Evolutionary conservation across 495 filamentous ascomycete species (phyloP).

Genomic region (Aspergillus funiculosus): DNA sequence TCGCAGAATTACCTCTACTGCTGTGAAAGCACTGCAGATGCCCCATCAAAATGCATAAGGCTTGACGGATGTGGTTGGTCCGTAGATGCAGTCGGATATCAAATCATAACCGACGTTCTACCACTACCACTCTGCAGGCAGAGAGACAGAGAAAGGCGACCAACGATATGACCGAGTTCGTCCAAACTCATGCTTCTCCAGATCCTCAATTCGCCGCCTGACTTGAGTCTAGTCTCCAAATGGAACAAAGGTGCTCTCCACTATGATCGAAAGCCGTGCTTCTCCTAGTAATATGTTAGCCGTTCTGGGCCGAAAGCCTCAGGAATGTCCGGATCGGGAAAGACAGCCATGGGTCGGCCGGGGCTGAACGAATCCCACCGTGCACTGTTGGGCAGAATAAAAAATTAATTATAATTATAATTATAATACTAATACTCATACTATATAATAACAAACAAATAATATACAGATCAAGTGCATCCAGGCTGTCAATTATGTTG

Average conservation of each 20-base stretch:
- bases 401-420: neutral
- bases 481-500: conserved; percentile 3
- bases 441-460: neutral
- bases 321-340: conserved; percentile 21
- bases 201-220: neutral
- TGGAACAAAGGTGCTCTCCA: neutral
- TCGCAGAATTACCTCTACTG: neutral
- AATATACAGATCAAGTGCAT: neutral
- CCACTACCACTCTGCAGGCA: neutral
- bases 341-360: conserved; percentile 9
- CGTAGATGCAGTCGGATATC: conserved; percentile 7
- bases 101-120: conserved; percentile 6
- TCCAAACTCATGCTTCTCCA: neutral
- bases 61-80: neutral
- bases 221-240: neutral
- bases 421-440: neutral
- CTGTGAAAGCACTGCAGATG: neutral
- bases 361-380: neutral
- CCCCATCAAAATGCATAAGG: neutral
- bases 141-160: neutral
- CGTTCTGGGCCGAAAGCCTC: conserved; percentile 15
- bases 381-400: neutral
- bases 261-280: neutral
- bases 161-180: neutral
- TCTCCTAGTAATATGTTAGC: conserved; percentile 10